Base-by-base conservation (phyloP, 2,329 filamentous ascomycete genomes). In the Herpotrichia juniperi region DNA sequence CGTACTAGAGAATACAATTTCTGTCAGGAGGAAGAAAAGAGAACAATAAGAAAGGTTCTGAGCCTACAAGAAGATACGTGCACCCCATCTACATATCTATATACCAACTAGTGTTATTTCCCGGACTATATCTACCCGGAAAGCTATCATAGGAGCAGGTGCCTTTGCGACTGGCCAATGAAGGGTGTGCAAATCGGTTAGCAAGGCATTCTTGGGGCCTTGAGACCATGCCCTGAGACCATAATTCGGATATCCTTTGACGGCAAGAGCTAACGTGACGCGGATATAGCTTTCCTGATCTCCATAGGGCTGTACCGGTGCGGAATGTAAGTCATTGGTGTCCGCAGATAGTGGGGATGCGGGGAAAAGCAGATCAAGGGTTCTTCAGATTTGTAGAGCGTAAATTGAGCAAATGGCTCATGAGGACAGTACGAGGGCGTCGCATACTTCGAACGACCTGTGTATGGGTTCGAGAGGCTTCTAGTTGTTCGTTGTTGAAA, bases 251-350 rank as follows among this genome's bases (percentile, higher is more conserved):
- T 56, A 59, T 51, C 39, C 46, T 51, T 61, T 59, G 46, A 59
- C 56, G 52, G 42, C 12, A 39, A 34, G 24, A 42, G 34, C 21
- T 22, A 2, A 24, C 5, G 4, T 42, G 16, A 31, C 17, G 42
- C 57, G 57, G 57, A 39, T 52, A 61, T 58, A 34, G 53, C 57
- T 61, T 56, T 61, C 57, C 57, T 54, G 57, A 26, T 6, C 2
- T 35, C 31, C n/a, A 4, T 22, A 50, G 47, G 39, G n/a, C 24
- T 42, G 8, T 24, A 32, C 16, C 4, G 24, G n/a, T 48, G 45
- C 14, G 45, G 37, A 4, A 31, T 21, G 19, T 24, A 32, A 30
- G 34, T 26, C 42, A 50, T 50, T 50, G 26, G 47, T 26, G 43
- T 11, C 28, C 8, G 11, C 14, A 4, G 12, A 24, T 39, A 50